Evolutionary conservation across 306 rosid species (phyloP), one percentile per base, ranked within the genome.

Genomic region (Sophora flavescens): DNA sequence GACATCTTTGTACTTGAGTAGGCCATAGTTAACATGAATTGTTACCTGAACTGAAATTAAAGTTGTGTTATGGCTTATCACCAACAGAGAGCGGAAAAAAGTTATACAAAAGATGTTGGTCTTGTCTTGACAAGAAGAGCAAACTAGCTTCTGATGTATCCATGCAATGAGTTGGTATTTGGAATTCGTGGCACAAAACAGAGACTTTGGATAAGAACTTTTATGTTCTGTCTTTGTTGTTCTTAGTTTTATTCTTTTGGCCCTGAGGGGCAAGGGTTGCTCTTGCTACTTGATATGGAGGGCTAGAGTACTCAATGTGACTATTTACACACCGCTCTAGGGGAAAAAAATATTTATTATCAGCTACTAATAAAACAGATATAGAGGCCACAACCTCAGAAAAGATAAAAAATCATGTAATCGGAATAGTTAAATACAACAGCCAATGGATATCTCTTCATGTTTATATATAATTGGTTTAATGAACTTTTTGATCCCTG

Each of bases 1-100:
- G 67, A 74, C 88, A 80, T 74, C 81, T 82, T 72, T 83, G 72
- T 47, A 53, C 76, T 70, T 66, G 63, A 53, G 80, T 80, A 59
- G 87, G 78, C 60, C 81, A 82, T 14, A 51, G 57, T 42, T 70
- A 81, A 73, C 82, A 53, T 81, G 82, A 79, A 73, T 77, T 81
- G 85, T 65, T 84, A 68, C 72, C 87, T 74, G 28, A 74, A 48
- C 65, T 54, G 62, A 74, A 59, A 77, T 41, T 63, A 47, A 80
- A 79, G 54, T 39, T 70, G 53, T 69, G 67, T 71, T 48, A 65
- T 17, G 72, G 36, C 44, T 76, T 79, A 39, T 76, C 86, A 74
- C 3, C 53, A 60, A 59, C 33, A 30, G n/a, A 38, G 44, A 16
- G 26, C 56, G 41, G 4, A 57, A 59, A 64, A 38, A 52, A 62